Conservation (phyloP, 257 asterid genomes). For the Solanum tarapatanum region DNA sequence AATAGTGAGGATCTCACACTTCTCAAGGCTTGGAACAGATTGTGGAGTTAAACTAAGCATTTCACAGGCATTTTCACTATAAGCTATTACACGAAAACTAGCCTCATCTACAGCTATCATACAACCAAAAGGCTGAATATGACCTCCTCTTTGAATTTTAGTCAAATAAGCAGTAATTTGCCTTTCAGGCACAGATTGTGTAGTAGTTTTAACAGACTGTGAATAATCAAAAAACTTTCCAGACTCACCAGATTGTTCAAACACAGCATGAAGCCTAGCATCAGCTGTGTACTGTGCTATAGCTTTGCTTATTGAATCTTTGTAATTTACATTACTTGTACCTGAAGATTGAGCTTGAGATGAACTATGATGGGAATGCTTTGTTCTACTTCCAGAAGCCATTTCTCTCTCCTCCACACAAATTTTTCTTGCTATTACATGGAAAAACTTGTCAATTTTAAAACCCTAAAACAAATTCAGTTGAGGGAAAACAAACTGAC, state of each 20-base stretch:
- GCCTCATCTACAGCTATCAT: slow-evolving; percentile 60
- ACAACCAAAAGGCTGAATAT: slow-evolving; percentile 74
- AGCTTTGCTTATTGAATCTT: slow-evolving; percentile 46
- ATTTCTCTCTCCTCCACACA: slow-evolving; percentile 11
- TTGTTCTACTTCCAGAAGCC: slow-evolving; percentile 32
- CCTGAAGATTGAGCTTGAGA: slow-evolving; percentile 32
- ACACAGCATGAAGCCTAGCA: slow-evolving; percentile 76
- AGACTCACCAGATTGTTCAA: slow-evolving; percentile 76
- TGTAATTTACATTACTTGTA: slow-evolving; percentile 16
- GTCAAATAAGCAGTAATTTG: slow-evolving; percentile 65
- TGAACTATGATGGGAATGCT: not conserved
- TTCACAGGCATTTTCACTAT: slow-evolving; percentile 56
- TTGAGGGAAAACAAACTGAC: not conserved
- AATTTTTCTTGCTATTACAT: not conserved
- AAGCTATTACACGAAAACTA: slow-evolving; percentile 39
- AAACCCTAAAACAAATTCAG: not conserved
- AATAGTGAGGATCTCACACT: slow-evolving; percentile 30
- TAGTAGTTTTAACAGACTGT: slow-evolving; percentile 32
- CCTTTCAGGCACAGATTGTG: slow-evolving; percentile 43
- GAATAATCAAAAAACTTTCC: slow-evolving; percentile 76
- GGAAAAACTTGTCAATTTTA: not conserved
- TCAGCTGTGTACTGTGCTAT: slow-evolving; percentile 72
- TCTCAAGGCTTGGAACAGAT: slow-evolving; percentile 59
- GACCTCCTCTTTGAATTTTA: slow-evolving; percentile 75
- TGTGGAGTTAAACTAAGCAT: slow-evolving; percentile 59